These are phyloP conservation scores for Calocera cornea DNA, from an alignment of 768 basidiomycete genomes.

Conservation along the genomic window DNA sequence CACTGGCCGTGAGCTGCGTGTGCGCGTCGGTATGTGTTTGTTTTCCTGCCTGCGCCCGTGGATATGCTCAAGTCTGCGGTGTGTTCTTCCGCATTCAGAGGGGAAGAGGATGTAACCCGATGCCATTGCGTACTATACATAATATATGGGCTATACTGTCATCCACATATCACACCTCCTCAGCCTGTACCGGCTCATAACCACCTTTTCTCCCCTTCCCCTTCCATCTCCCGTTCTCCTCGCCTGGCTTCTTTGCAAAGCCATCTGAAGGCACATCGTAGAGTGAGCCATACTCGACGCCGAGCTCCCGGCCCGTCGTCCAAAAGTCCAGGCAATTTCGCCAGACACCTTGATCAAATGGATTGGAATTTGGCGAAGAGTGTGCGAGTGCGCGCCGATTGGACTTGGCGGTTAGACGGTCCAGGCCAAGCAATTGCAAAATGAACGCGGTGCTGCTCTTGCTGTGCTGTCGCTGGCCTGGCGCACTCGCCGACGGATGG, in stretches of 20 bases:
- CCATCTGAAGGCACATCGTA: slow-evolving; percentile 85
- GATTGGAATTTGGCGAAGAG: slow-evolving; percentile 67
- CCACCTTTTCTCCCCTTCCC: slow-evolving; percentile 31
- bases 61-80: no score
- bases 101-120: no score
- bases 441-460: slow-evolving; percentile 48
- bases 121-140: slow-evolving; percentile 1
- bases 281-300: slow-evolving; percentile 77
- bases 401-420: slow-evolving; percentile 67
- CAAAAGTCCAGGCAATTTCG: slow-evolving; percentile 90
- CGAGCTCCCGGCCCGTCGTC: slow-evolving; percentile 69
- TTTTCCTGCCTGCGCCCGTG: no score
- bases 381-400: slow-evolving; percentile 51
- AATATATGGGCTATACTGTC: slow-evolving; percentile 1
- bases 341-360: slow-evolving; percentile 72
- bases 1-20: neutral
- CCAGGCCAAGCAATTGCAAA: slow-evolving; percentile 82
- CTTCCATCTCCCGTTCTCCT: slow-evolving; percentile 44
- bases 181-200: slow-evolving; percentile 12
- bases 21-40: no score
- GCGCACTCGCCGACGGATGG: neutral
- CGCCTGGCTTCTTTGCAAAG: slow-evolving; percentile 45
- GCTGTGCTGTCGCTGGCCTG: neutral
- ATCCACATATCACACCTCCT: slow-evolving; percentile 9
- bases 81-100: no score